A percentile compares a stretch with the other conserved stretches of the same genome.
These are phyloP conservation scores for Bruguiera hainesii DNA, from an alignment of 441 rosid species.

Conservation along the genomic window DNA sequence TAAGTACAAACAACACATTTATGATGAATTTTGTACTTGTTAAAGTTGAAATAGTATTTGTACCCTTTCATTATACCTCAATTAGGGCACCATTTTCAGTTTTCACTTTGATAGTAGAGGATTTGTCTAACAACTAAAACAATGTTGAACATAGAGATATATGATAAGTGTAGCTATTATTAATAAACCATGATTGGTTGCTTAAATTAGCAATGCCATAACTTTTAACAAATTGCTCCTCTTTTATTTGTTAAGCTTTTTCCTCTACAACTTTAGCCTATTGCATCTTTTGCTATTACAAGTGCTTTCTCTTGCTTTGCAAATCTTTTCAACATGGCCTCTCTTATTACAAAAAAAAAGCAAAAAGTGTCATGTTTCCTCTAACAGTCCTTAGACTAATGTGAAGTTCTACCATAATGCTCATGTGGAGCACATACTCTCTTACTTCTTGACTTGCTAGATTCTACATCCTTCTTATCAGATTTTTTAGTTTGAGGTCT, in stretches of 20 bases:
- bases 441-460: background rate
- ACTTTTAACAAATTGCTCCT: background rate
- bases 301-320: background rate
- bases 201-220: too few relatives aligned
- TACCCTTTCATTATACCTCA: too few relatives aligned
- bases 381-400: background rate
- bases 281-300: background rate
- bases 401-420: background rate
- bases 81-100: too few relatives aligned
- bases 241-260: too few relatives aligned
- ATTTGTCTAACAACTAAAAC: too few relatives aligned
- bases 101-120: too few relatives aligned
- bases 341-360: background rate
- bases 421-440: background rate
- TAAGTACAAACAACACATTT: too few relatives aligned
- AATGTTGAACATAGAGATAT: too few relatives aligned
- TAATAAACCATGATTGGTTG: too few relatives aligned
- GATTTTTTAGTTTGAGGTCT: background rate
- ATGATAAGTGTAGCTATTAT: too few relatives aligned
- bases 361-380: background rate
- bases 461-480: background rate
- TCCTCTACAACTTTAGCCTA: background rate
- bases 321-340: background rate
- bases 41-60: too few relatives aligned
- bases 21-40: too few relatives aligned